phyloP scores from a whole-genome alignment of 805 yeast genomes.

The Candida taoyuanica region DNA sequence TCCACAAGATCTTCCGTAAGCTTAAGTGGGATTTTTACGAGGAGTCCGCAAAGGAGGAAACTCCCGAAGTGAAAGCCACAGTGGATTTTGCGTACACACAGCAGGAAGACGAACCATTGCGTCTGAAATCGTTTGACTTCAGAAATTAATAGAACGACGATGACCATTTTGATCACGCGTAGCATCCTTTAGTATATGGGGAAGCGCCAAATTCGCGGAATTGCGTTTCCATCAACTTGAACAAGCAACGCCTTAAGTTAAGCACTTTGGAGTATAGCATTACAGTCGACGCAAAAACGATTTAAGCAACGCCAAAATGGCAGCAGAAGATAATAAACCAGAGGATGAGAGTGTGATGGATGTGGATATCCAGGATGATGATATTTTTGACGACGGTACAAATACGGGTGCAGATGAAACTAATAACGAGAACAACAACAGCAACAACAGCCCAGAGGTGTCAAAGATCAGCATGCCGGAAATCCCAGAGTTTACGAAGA shows the following conservation, averaged over 20 bases:
- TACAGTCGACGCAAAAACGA: no score
- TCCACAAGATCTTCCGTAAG: constrained; percentile 13
- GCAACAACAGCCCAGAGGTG: constrained; percentile 13
- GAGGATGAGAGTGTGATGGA: constrained; percentile 15
- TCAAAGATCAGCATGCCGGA: constrained; percentile 29
- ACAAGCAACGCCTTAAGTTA: neutral
- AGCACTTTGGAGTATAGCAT: no score
- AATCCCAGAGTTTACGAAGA: constrained; percentile 64
- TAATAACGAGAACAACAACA: constrained; percentile 4
- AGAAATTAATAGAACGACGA: constrained; percentile 1
- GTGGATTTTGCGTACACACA: constrained; percentile 4
- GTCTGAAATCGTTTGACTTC: constrained; percentile 10
- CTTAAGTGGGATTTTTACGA: constrained; percentile 11
- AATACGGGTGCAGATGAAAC: constrained; percentile 11
- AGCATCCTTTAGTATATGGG: neutral
- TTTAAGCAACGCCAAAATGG: neutral
- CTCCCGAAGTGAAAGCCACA: neutral
- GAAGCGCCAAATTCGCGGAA: neutral
- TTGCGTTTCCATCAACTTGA: neutral
- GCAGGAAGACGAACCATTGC: constrained; percentile 6
- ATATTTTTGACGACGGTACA: constrained; percentile 23
- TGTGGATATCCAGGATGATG: constrained; percentile 27
- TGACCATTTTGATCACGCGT: no score
- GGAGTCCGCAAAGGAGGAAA: neutral
- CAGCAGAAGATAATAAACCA: constrained; percentile 1